Evolutionary conservation across 345 rosid species (phyloP), one percentile per base, ranked within the genome.

Genomic region (Melaleuca quinquenervia): DNA sequence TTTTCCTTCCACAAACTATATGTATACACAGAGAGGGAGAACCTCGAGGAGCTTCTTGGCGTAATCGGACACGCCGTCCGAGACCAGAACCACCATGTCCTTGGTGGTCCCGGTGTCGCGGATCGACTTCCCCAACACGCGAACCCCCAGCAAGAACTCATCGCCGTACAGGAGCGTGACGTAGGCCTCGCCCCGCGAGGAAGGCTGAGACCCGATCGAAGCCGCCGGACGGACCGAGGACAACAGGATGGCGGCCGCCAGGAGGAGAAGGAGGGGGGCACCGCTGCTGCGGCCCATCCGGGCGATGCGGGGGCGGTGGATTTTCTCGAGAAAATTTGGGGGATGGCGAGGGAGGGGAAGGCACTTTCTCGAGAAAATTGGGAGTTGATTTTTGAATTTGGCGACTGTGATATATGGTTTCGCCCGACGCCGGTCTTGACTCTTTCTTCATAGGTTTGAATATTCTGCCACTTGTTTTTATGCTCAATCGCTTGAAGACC

Each of bases 111-210:
- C 96, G 56, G 96, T 92, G 84, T 94, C 94, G 83, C 96, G 89
- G 76, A 97, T 95, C 85, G 99, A 96, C 89, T 97, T 97, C 16
- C 98, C 98, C 88, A 97, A 82, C 76, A 97, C 98, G 90, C 98
- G 92, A 89, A 96, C 99, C 32, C 99, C 99, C 89, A 97, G 88
- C 84, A 97, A 84, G 90, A 97, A 97, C 92, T 95, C 99, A 88
- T 97, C 99, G 41, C 98, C 99, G 58, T 97, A 97, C 87, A 97
- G 86, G 22, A 97, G 92, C 50, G 98, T 96, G 87, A 89, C 98
- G 89, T 95, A 97, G 58, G 99, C 99, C 86, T 94, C 89, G 49
- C 88, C 88, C 32, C 89, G 90, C 85, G 91, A 89, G 52, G 82
- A 52, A 36, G 64, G 50, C 62, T 32, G 75, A 82, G 90, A 90